Base-by-base conservation (phyloP, 805 yeast genomes). In the Metschnikowia colocasiae region DNA sequence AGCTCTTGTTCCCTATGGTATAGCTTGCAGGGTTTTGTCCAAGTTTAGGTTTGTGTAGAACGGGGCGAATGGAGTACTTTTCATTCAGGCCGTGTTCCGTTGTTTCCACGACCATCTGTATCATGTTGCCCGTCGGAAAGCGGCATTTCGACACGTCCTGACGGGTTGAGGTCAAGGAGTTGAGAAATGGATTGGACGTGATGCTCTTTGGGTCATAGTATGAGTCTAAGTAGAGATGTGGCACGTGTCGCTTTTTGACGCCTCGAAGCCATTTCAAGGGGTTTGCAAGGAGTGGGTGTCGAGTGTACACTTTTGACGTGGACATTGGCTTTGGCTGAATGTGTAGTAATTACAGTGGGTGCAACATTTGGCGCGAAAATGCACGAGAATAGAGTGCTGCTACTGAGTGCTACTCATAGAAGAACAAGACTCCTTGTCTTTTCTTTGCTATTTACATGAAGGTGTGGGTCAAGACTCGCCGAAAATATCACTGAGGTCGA, bases 281-380 rank as follows among this genome's bases (percentile, higher is more conserved):
- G 47, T 64, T 65, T 13, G 48, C 51, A 35, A 69, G 47, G 6
- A 67, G 40, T 5, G 73, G 73, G 51, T 67, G 73, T 29, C 39
- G 47, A 31, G 44, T 42, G 26, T 47, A 51, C 12, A 32, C 23
- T 9, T 35, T 35, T n/a, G 51, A 31, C 45, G 45, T 46, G 12
- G 27, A 27, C 34, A 19, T 27, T 13, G 12, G 22, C 29, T 22
- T 7, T 23, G 22, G 16, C 12, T 37, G 13, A 13, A 35, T 2
- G 38, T 20, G 38, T 33, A 18, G 38, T 22, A 10, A 8, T 13
- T n/a, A n/a, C n/a, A n/a, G n/a, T 22, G 37, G 37, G 37, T 34
- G 37, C 37, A 34, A 34, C 23, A 6, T 22, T 7, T n/a, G 18
- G 23, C 39, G 39, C 39, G 39, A 22, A 36, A 36, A 35, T 19